Evolutionary conservation across 352 stramenopile genomes (phyloP).

Genomic region (Pythium sukuiense): DNA sequence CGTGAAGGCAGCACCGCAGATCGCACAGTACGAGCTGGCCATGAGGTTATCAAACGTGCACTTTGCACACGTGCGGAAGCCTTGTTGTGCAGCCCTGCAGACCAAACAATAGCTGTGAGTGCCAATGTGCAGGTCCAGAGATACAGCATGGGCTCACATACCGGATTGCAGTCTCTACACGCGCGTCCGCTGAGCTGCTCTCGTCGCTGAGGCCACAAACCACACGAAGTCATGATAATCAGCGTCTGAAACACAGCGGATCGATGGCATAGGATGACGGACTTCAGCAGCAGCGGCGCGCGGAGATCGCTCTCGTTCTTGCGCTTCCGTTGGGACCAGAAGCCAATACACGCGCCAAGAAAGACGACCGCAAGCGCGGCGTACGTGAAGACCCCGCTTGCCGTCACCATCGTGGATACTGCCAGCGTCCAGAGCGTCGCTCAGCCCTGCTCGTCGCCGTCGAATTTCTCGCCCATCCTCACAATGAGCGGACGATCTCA

Average conservation of each 20-base stretch:
- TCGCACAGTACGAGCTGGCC: constrained; percentile 14
- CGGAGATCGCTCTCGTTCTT: background rate
- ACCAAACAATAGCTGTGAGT: background rate
- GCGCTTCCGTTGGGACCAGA: constrained; percentile 6
- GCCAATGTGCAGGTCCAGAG: background rate
- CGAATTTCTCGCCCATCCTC: too few species aligned
- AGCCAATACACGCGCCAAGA: background rate
- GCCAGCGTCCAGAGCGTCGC: too few species aligned
- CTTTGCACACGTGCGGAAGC: constrained; percentile 1
- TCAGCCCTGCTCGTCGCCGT: too few species aligned
- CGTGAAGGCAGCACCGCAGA: constrained; percentile 5
- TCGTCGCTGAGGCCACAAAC: background rate
- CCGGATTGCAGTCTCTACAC: constrained; percentile 16
- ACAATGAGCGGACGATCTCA: too few species aligned
- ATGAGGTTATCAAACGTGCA: constrained; percentile 17
- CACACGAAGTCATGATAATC: background rate
- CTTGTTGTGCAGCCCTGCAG: constrained; percentile 3
- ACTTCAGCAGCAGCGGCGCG: constrained; percentile 19
- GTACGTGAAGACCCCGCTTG: background rate
- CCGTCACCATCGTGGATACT: background rate
- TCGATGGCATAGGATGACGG: background rate
- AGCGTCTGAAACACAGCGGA: background rate
- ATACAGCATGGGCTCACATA: background rate
- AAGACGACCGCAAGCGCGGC: background rate
- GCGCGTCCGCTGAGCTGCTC: constrained; percentile 8